Base-by-base conservation (phyloP, 495 filamentous ascomycete species). In the Hypomontagnella monticulosa region DNA sequence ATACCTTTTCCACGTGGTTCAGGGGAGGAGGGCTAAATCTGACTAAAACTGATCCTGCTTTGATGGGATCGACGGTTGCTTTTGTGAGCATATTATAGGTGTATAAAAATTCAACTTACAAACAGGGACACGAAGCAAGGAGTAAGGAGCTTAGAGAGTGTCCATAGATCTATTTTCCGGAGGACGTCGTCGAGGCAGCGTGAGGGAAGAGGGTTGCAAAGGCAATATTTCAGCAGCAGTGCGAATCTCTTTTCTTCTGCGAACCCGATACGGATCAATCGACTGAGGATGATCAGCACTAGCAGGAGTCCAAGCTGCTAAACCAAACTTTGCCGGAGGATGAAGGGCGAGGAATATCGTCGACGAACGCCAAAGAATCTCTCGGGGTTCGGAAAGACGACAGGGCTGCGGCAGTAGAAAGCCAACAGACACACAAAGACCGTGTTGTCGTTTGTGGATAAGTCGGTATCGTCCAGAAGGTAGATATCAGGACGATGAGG, bases 141-240 rank as follows among this genome's bases (percentile, higher is more conserved):
- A 56, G 27, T 15, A 44, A 12, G 38, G 37, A 47, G 33, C 66
- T 69, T 46, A 69, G 11, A 14, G 9, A 61, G 27, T 18, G 40
- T 32, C 37, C 60, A 69, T 64, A 53, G 30, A 53, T 34, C 11
- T 34, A 44, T 52, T 42, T 44, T 37, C 30, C 16, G 14, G 47
- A 40, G 37, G 23, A 27, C 23, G 23, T 54, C 12, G 53, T 43
- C 19, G 56, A 71, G 62, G 30, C 42, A 57, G 38, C 38, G 23
- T 27, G 54, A 58, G 34, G 18, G 27, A n/a, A 52, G 58, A 58
- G 55, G 50, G 36, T 56, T 55, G 68, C 70, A 71, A 59, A 50
- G 72, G 72, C 72, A 73, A 73, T 75, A 75, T 75, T 71, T 56
- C 72, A 75, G 72, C 72, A 75, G 52, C 72, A 64, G 33, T 65